phyloP scores from a whole-genome alignment of 2,329 filamentous ascomycete genomes.

The Pestalotiopsis sp. region DNA sequence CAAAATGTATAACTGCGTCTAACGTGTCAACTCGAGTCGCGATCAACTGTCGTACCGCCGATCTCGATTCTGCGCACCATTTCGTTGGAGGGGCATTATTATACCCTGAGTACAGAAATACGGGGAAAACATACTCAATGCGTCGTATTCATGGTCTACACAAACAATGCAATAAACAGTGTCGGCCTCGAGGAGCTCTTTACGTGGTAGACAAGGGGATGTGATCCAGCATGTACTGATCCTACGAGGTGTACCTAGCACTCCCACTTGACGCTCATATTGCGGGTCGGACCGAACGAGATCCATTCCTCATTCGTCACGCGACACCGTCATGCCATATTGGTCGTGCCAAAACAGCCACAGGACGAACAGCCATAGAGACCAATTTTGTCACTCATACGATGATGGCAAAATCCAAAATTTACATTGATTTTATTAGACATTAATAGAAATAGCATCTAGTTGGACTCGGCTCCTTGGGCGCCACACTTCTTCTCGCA shows the following conservation, averaged over 20 bases:
- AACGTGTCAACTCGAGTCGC: background rate
- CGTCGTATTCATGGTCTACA: too few species aligned
- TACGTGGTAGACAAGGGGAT: background rate
- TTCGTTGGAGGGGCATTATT: too few species aligned
- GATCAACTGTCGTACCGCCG: too few species aligned
- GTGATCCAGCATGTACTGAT: background rate
- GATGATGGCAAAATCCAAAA: background rate
- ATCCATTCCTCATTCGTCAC: background rate
- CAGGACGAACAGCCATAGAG: too few species aligned
- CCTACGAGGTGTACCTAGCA: background rate
- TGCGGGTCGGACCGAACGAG: background rate
- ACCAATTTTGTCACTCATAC: too few species aligned
- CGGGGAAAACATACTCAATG: too few species aligned
- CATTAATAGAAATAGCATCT: background rate
- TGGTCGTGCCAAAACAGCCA: too few species aligned
- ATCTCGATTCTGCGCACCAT: too few species aligned
- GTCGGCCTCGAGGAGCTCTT: too few species aligned
- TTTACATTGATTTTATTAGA: background rate
- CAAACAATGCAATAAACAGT: too few species aligned
- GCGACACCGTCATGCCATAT: too few species aligned
- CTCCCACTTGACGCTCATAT: background rate
- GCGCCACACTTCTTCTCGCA: constrained; percentile 2
- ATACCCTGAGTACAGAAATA: too few species aligned
- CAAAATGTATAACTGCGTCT: background rate
- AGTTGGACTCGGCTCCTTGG: constrained; percentile 1